Conservation (phyloP, 2,329 filamentous ascomycete genomes). For the Hymenotorrendiella dingleyae region DNA sequence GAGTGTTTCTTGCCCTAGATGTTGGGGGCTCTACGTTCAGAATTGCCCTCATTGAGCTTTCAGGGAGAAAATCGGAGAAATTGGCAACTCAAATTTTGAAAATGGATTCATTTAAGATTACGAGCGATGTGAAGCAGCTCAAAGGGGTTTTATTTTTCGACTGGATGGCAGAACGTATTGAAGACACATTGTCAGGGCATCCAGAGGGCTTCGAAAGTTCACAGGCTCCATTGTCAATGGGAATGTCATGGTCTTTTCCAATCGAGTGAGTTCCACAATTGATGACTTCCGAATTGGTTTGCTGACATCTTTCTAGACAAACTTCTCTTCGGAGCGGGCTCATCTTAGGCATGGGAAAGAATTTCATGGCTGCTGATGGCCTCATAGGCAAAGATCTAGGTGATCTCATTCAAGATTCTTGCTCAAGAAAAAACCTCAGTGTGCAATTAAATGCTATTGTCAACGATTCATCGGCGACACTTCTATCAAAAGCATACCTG, state of each 20-base stretch:
- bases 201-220: constrained; percentile 33
- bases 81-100: constrained; percentile 47
- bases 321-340: constrained; percentile 55
- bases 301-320: constrained; percentile 44
- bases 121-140: constrained; percentile 47
- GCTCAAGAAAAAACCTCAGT: constrained; percentile 39
- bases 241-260: constrained; percentile 64
- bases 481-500: constrained; percentile 55
- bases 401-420: constrained; percentile 50
- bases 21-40: constrained; percentile 65
- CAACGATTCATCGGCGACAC: constrained; percentile 62
- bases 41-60: constrained; percentile 57
- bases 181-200: constrained; percentile 47
- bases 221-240: constrained; percentile 45
- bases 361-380: constrained; percentile 53
- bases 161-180: constrained; percentile 60
- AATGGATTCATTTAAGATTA: constrained; percentile 52
- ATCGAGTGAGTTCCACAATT: constrained; percentile 49
- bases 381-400: constrained; percentile 55
- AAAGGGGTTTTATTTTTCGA: constrained; percentile 57
- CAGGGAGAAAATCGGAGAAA: constrained; percentile 37
- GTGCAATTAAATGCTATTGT: constrained; percentile 55
- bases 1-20: constrained; percentile 57
- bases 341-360: constrained; percentile 60
- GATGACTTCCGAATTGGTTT: constrained; percentile 9